phyloP scores from a whole-genome alignment of 371 early-diverging fungal genomes.

The Apophysomyces trapeziformis region DNA sequence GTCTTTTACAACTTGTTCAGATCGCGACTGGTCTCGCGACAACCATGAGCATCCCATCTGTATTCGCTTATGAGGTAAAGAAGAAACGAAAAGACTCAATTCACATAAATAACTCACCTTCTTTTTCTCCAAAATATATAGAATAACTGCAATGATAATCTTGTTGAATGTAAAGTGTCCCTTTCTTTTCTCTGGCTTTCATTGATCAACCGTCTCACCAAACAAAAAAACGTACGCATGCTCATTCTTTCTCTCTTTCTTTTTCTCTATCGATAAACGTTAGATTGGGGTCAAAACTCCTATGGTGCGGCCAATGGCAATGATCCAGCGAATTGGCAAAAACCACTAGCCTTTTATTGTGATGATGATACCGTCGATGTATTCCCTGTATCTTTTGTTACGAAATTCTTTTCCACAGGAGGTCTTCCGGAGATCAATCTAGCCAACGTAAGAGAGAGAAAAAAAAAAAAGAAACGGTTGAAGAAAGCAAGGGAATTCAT shows the following conservation, averaged over 20 bases:
- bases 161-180: constrained; percentile 43
- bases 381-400: constrained; percentile 70
- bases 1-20: neutral
- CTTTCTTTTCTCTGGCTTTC: no score
- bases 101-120: neutral
- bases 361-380: constrained; percentile 61
- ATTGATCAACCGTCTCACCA: no score
- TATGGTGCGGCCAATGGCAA: constrained; percentile 49
- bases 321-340: constrained; percentile 41
- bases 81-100: neutral
- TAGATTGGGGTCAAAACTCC: constrained; percentile 60
- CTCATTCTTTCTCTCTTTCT: neutral
- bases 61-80: neutral
- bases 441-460: constrained; percentile 50
- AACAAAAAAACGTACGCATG: no score
- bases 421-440: constrained; percentile 61
- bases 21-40: constrained; percentile 8
- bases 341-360: constrained; percentile 66
- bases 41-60: neutral
- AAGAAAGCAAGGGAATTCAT: neutral
- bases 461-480: neutral
- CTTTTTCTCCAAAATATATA: constrained; percentile 5
- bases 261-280: neutral
- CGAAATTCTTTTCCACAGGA: constrained; percentile 60
- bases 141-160: constrained; percentile 48